These are phyloP conservation scores for Penicillium italicum DNA, from an alignment of 2,329 filamentous ascomycete genomes.

Conservation along the genomic window DNA sequence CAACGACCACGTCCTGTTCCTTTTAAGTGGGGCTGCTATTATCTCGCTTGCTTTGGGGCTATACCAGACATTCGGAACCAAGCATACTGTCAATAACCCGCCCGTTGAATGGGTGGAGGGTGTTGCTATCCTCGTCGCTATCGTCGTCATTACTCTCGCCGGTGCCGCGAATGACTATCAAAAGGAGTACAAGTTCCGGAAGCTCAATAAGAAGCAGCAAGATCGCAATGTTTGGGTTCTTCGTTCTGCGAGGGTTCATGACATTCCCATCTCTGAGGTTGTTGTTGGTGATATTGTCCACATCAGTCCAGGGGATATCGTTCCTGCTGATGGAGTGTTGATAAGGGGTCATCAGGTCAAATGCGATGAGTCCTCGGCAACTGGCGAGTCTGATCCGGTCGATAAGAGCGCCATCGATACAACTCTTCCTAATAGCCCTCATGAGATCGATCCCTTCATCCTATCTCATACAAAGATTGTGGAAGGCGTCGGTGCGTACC, in stretches of 20 bases:
- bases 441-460: slow-evolving; percentile 62
- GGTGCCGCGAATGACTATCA: slow-evolving; percentile 70
- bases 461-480: slow-evolving; percentile 75
- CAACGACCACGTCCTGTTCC: slow-evolving; percentile 71
- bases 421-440: slow-evolving; percentile 20
- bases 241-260: slow-evolving; percentile 61
- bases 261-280: slow-evolving; percentile 50
- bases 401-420: slow-evolving; percentile 8
- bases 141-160: slow-evolving; percentile 67
- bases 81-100: slow-evolving; percentile 22
- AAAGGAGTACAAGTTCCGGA: slow-evolving; percentile 66
- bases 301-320: slow-evolving; percentile 56
- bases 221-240: slow-evolving; percentile 63
- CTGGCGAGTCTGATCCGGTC: slow-evolving; percentile 18
- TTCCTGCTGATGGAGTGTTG: slow-evolving; percentile 63
- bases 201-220: slow-evolving; percentile 63
- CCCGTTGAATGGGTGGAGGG: slow-evolving; percentile 69
- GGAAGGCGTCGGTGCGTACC: slow-evolving; percentile 69
- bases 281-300: slow-evolving; percentile 34
- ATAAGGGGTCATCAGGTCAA: slow-evolving; percentile 52
- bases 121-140: slow-evolving; percentile 66
- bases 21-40: slow-evolving; percentile 63
- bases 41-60: slow-evolving; percentile 70
- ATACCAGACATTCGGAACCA: slow-evolving; percentile 45
- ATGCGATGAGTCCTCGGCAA: slow-evolving; percentile 23